Base-by-base conservation (phyloP, 2,329 filamentous ascomycete genomes). In the Thyridium curvatum region DNA sequence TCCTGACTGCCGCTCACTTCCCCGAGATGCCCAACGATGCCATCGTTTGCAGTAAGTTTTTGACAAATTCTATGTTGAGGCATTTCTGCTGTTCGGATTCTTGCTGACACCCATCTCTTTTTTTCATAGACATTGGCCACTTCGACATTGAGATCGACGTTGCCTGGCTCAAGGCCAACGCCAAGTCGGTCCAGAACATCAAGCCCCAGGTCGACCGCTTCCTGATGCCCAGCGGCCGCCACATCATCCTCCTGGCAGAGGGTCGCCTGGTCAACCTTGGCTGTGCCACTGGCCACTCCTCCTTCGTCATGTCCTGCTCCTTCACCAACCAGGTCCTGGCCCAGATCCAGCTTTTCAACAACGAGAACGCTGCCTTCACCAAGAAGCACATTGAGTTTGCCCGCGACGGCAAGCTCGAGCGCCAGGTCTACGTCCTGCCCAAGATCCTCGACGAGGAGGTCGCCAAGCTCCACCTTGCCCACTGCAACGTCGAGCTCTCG, bases 251-350 rank as follows among this genome's bases (percentile, higher is more conserved):
- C 59, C 82, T 98, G 50, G 93, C 93, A 49, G 93, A 97, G 77
- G 93, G 93, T 56, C 91, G 93, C 77, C 86, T 98, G 51, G 93
- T 98, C 74, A 98, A 98, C 84, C 79, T 98, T 56, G 93, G 93
- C 69, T 98, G 93, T 71, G 93, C 93, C 64, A 98, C 93, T 50
- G 93, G 93, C 54, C 93, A 98, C 85, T 95, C 90, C 54, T 97
- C 91, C 38, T 98, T 98, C 71, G 93, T 98, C 77, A 97, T 98
- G 93, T 96, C 90, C 58, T 98, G 93, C 85, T 97, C 91, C 50
- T 98, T 98, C 85, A 94, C 90, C 80, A 98, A 98, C 85, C 93
- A 98, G 80, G 93, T 97, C 58, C 87, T 98, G 66, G 93, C 93
- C 53, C 93, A 98, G 78, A 97, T 98, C 74, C 84, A 94, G 76